These are phyloP conservation scores for Geotrichum europaeum DNA, from an alignment of 1,139 yeast genomes.

Conservation along the genomic window DNA sequence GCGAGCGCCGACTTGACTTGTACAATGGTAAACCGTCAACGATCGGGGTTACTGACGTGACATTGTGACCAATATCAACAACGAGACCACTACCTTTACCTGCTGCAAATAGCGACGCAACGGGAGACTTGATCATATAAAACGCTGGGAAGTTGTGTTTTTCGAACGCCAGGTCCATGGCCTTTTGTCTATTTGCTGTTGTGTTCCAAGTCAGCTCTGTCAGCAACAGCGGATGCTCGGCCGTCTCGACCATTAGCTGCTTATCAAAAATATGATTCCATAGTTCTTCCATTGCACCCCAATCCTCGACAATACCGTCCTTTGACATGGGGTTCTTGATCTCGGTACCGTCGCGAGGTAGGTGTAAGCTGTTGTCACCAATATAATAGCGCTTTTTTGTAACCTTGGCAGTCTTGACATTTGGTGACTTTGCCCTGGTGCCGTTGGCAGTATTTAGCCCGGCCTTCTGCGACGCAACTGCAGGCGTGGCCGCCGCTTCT, in stretches of 20 bases:
- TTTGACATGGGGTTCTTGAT: constrained; percentile 32
- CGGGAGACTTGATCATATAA: constrained; percentile 77
- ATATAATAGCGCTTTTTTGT: constrained; percentile 19
- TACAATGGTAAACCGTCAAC: constrained; percentile 84
- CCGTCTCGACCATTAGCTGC: constrained; percentile 46
- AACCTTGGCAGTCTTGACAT: background rate
- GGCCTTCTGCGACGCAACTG: background rate
- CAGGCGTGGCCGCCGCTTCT: background rate
- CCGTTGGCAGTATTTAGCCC: background rate
- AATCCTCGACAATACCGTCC: constrained; percentile 39
- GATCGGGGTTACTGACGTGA: constrained; percentile 82
- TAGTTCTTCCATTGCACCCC: constrained; percentile 40
- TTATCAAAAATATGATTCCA: constrained; percentile 37
- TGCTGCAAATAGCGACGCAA: constrained; percentile 86
- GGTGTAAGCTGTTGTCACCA: constrained; percentile 33
- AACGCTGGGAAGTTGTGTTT: constrained; percentile 75
- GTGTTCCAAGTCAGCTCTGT: constrained; percentile 89
- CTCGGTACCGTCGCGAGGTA: constrained; percentile 33
- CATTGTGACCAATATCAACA: constrained; percentile 86
- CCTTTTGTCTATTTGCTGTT: constrained; percentile 57
- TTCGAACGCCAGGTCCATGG: constrained; percentile 74
- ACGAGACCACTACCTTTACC: constrained; percentile 93
- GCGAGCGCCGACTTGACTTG: constrained; percentile 37
- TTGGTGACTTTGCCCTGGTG: constrained; percentile 7
- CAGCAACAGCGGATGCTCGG: constrained; percentile 68